Percentiles rank a stretch among this genome's conserved stretches.
Conservation (phyloP, 176 grass and related monocot genomes). For the Paspalum vaginatum region DNA sequence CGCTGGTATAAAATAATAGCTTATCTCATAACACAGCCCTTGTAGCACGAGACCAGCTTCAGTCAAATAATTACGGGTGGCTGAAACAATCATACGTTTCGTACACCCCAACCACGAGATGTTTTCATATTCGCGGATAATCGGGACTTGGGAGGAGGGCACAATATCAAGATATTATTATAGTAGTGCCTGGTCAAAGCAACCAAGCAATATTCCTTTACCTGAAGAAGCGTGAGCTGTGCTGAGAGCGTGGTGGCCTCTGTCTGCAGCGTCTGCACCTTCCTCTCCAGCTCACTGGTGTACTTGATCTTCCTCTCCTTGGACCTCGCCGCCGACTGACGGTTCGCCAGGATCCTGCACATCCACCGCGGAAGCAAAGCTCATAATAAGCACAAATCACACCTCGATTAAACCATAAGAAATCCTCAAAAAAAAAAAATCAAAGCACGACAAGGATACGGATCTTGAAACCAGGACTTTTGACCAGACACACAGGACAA, state of each 20-base stretch:
- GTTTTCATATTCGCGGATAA: neutral
- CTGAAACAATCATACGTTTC: constrained; percentile 27
- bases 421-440: neutral
- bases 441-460: neutral
- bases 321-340: constrained; percentile 87
- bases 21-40: constrained; percentile 21
- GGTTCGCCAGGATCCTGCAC: constrained; percentile 93
- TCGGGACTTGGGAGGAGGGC: neutral
- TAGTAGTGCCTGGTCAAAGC: constrained; percentile 17
- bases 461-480: neutral
- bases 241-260: constrained; percentile 97
- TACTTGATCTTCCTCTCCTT: constrained; percentile 98
- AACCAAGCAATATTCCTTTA: constrained; percentile 27
- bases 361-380: neutral
- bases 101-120: neutral
- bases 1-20: constrained; percentile 13
- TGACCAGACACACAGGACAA: neutral
- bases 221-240: constrained; percentile 95
- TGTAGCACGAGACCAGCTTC: constrained; percentile 2
- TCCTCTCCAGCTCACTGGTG: constrained; percentile 89
- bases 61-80: constrained; percentile 26
- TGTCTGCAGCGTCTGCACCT: constrained; percentile 96
- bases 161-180: neutral
- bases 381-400: neutral
- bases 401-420: neutral